Base-by-base conservation (phyloP, 176 grass and related monocot genomes). In the Rhipidocladum racemiflorum region DNA sequence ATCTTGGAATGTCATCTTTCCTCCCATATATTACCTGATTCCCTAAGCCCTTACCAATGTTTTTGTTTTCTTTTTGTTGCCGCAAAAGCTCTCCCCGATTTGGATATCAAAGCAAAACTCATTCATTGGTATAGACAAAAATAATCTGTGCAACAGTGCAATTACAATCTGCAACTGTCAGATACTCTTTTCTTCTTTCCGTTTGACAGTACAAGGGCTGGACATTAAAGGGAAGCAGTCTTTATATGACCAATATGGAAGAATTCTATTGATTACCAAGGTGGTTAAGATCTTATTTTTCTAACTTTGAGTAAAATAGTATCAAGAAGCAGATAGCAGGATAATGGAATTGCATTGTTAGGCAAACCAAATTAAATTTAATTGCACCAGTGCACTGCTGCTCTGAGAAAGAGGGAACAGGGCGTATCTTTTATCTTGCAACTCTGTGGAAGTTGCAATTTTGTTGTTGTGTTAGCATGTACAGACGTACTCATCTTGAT, bases 181-280 rank as follows among this genome's bases (percentile, higher is more conserved):
- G 21, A 24, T 32, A 53, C 17, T 68, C 12, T 49, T 27, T 68
- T 57, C 39, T 45, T 54, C 15, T 69, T 61, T 87, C 35, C 61
- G 72, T 76, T 75, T 57, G 83, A 53, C 74, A 99, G 96, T 88
- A 49, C 92, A 99, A 72, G 87, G 93, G 50, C 72, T 83, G 75
- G 76, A 85, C 40, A 88, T 80, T 25, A 93, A 88, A 79, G 92
- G 83, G 36, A 90, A 93, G 68, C 84, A 88, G 42, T 84, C 83
- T 76, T 83, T 89, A 68, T 76, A 88, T 70, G 91, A 88, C 1
- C 62, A 85, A 61, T 91, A 88, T 86, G 81, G 74, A 71, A 91
- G 81, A 87, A 64, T 67, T 79, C 10, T 95, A 36, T 60, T 88
- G 72, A 74, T 72, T 68, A 34, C 87, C 39, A 95, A 99, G 92